These are phyloP conservation scores for Ceratocystis albifundus DNA, from an alignment of 2,329 filamentous ascomycete species.

Conservation along the genomic window DNA sequence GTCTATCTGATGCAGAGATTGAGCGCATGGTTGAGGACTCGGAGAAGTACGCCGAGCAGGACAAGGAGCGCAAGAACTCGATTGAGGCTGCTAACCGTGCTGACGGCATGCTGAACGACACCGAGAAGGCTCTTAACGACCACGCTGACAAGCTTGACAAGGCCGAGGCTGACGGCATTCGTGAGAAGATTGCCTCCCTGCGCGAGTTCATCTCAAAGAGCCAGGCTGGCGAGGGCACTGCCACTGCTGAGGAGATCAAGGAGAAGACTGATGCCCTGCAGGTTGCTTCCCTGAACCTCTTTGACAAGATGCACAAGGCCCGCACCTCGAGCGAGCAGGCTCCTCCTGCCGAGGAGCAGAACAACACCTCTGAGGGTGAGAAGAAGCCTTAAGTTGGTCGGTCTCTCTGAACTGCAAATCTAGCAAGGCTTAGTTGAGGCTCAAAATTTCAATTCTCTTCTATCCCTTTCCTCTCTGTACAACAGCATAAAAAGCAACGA, in stretches of 20 bases:
- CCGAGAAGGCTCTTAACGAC: slow-evolving; percentile 96
- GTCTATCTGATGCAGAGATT: slow-evolving; percentile 89
- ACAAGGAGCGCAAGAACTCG: slow-evolving; percentile 91
- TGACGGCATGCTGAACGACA: slow-evolving; percentile 92
- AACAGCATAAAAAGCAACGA: slow-evolving; percentile 14
- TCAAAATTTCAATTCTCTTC: slow-evolving; percentile 16
- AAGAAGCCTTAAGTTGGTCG: slow-evolving; percentile 47
- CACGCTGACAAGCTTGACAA: slow-evolving; percentile 94
- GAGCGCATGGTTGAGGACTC: slow-evolving; percentile 96
- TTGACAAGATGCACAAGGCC: slow-evolving; percentile 99
- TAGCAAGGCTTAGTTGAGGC: background rate
- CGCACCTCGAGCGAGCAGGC: slow-evolving; percentile 52
- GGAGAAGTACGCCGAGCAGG: slow-evolving; percentile 86
- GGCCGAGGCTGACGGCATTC: slow-evolving; percentile 82
- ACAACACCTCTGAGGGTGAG: slow-evolving; percentile 51
- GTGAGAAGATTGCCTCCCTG: slow-evolving; percentile 79
- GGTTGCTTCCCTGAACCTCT: slow-evolving; percentile 86
- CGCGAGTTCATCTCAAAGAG: slow-evolving; percentile 88
- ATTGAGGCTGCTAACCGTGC: slow-evolving; percentile 97
- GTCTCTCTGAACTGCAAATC: no score
- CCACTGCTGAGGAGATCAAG: slow-evolving; percentile 89
- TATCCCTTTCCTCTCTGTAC: slow-evolving; percentile 20
- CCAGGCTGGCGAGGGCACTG: slow-evolving; percentile 78
- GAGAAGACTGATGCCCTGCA: slow-evolving; percentile 94
- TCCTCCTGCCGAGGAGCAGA: slow-evolving; percentile 53